Base-by-base conservation (phyloP, 192 early-diverging fungal genomes). In the Coemansia sp. region DNA sequence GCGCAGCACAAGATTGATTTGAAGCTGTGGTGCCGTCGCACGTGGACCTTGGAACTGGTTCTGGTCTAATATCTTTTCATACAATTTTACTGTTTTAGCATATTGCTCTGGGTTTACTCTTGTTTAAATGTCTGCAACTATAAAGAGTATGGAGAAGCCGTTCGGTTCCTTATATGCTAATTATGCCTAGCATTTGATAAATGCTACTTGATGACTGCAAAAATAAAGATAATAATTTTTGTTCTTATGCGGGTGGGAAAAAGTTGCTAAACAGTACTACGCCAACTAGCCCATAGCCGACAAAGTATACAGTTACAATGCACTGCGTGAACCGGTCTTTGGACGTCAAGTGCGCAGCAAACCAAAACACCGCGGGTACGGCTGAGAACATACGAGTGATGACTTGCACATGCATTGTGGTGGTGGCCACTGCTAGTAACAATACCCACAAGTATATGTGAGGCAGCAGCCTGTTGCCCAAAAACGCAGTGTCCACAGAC, bases 381-480 rank as follows among this genome's bases (percentile, higher is more conserved):
- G 84, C 88, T 0, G 93, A 90, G 59, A 94, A 93, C 37, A 94
- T 91, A 3, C 94, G 83, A 12, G 88, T 89, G 38, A 94, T 90
- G 4, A 97, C 84, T 80, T 97, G 94, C n/a, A 97, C 84, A 60
- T 97, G 93, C 89, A 93, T 94, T 42, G 82, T 86, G 1, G 87
- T 87, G 9, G 82, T 59, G n/a, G 78, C 83, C 28, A 86, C 85
- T 2, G 86, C 10, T 0, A 93, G 66, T 51, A 95, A 59, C 9
- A 85, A 68, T 6, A 68, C 34, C 88, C 89, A 91, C 25, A 97
- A 74, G 38, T 90, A 89, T 34, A 92, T 81, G 54, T 87, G 83
- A 7, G 87, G 84, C 23, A 86, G 59, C 48, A 85, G 51, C n/a
- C 46, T 31, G 22, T 54, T 50, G 52, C 49, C 47, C 22, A 70